Evolutionary conservation across 768 basidiomycete species (phyloP).

Genomic region (Rhizopogon salebrosus): DNA sequence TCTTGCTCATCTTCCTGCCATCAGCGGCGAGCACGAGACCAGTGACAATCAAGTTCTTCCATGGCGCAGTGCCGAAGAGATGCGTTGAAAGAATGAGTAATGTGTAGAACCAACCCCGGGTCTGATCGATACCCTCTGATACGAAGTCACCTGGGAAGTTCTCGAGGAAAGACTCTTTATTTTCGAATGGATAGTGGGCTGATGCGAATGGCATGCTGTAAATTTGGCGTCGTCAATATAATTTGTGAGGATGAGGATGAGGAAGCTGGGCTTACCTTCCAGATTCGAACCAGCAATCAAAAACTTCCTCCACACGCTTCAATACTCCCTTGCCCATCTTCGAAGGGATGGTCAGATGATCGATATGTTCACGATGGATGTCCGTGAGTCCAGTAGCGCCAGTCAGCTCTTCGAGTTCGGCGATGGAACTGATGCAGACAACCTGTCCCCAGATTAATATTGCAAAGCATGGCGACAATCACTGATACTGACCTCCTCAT

Average conservation of each 20-base stretch:
- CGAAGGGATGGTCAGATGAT: slow-evolving; percentile 95
- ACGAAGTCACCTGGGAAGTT: slow-evolving; percentile 96
- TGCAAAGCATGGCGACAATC: not conserved
- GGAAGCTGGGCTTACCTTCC: slow-evolving; percentile 62
- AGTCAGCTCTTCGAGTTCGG: slow-evolving; percentile 80
- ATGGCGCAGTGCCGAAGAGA: slow-evolving; percentile 88
- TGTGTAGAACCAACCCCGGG: slow-evolving; percentile 99
- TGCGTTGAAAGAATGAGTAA: slow-evolving; percentile 94
- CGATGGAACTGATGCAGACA: slow-evolving; percentile 82
- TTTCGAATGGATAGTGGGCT: slow-evolving; percentile 97
- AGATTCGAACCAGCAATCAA: slow-evolving; percentile 99
- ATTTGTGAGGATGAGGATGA: not conserved
- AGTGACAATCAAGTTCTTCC: slow-evolving; percentile 96
- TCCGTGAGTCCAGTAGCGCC: slow-evolving; percentile 83
- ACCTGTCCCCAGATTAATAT: slow-evolving; percentile 39
- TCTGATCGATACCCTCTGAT: slow-evolving; percentile 98
- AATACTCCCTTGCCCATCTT: slow-evolving; percentile 79
- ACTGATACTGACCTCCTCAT: slow-evolving; percentile 56
- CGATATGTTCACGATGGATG: slow-evolving; percentile 91
- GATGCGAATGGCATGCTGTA: slow-evolving; percentile 97
- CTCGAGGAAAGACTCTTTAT: slow-evolving; percentile 79
- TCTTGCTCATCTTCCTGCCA: slow-evolving; percentile 99
- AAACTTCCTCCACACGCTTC: slow-evolving; percentile 93
- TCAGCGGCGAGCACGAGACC: slow-evolving; percentile 95
- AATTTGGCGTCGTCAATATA: not conserved